Evolutionary conservation across 768 basidiomycete genomes (phyloP), one percentile per base, ranked within the genome.

Genomic region (Panaeolus cyanescens): DNA sequence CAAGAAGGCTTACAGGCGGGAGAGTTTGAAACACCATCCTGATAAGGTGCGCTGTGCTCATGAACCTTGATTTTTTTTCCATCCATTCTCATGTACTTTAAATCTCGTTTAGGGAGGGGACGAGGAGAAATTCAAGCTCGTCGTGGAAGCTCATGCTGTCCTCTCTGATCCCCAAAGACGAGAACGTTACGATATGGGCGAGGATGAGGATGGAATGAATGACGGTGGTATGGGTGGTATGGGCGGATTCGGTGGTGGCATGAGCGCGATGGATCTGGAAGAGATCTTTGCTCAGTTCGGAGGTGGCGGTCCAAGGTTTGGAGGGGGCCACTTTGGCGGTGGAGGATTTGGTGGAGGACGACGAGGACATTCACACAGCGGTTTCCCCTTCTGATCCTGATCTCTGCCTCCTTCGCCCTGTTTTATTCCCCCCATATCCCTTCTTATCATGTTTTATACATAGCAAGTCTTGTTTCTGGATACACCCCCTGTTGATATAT

Each of bases 61-160:
- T 28, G 22, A 10, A 13, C 30, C 12, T 3, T 63, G 33, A 4
- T 54, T 66, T 63, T 66, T 56, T 63, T 58, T 61, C 57, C 64
- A 17, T n/a, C n/a, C n/a, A 31, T 40, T 53, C 20, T 32, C 28
- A 31, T 17, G 15, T 56, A 22, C 59, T 34, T 55, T 32, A 22
- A 32, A 13, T 50, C 40, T 33, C 25, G 37, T 32, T 7, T 42
- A 93, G 88, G 95, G 96, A 28, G 96, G 96, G 30, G 93, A 95
- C 71, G 95, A 96, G 68, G 96, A 97, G 70, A 91, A 93, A 67
- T 99, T 99, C 85, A 97, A 98, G 74, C 82, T 94, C 20, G 88
- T 93, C 31, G 86, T 80, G 0, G 94, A 95, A 73, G 92, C 93
- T 2, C 82, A 95, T 63, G 83, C 86, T 7, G 89, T 95, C 3